phyloP scores from a whole-genome alignment of 176 grass and related monocot genomes.

The Urochloa ruziziensis region DNA sequence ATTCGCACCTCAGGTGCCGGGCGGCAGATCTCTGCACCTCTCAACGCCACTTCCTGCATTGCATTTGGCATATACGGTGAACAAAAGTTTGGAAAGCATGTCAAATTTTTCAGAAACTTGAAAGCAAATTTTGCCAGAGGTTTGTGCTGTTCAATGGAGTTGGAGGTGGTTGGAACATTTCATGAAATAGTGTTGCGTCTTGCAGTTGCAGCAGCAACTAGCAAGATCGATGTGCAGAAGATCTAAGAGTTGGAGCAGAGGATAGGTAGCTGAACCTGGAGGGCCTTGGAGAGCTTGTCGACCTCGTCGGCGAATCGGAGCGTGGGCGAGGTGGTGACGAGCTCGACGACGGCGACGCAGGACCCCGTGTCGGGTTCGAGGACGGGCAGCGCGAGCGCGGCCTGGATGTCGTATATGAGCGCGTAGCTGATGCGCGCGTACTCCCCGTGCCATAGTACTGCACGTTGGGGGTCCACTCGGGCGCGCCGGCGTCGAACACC shows the following conservation, averaged over 20 bases:
- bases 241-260: background rate
- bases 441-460: slow-evolving; percentile 88
- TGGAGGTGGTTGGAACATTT: background rate
- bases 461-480: slow-evolving; percentile 96
- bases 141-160: background rate
- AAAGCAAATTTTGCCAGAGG: background rate
- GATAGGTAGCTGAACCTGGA: slow-evolving; percentile 62
- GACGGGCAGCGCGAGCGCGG: slow-evolving; percentile 73
- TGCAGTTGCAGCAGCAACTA: background rate
- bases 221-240: background rate
- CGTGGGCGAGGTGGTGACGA: slow-evolving; percentile 62
- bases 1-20: slow-evolving; percentile 39
- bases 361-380: slow-evolving; percentile 44
- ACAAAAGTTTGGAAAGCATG: background rate
- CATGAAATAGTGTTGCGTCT: background rate
- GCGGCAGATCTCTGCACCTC: slow-evolving; percentile 65
- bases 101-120: background rate
- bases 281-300: slow-evolving; percentile 78
- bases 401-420: slow-evolving; percentile 82
- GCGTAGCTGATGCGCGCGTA: slow-evolving; percentile 91
- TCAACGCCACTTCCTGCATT: slow-evolving; percentile 68
- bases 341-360: slow-evolving; percentile 82
- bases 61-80: background rate
- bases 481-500: slow-evolving; percentile 67
- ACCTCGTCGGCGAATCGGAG: slow-evolving; percentile 65